Conservation (phyloP, 179 eudicot species). For the Silene noctiflora region DNA sequence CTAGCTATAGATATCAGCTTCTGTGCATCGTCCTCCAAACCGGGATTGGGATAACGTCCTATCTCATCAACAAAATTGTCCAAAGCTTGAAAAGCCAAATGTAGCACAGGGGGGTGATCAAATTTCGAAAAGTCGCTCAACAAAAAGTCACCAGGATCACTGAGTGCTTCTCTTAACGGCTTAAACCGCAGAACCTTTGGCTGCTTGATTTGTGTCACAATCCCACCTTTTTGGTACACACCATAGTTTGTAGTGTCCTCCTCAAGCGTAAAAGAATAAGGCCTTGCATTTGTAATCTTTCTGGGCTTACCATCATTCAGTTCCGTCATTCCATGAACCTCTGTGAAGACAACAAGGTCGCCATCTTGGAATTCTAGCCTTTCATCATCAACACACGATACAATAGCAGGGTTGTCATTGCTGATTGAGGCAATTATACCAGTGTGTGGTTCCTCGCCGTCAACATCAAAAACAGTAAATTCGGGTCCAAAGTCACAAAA, state of each 20-base stretch:
- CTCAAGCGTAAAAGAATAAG: slow-evolving; percentile 75
- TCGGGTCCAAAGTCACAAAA: slow-evolving; percentile 90
- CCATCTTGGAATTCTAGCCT: slow-evolving; percentile 97
- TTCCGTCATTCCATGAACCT: slow-evolving; percentile 86
- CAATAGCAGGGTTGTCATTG: slow-evolving; percentile 77
- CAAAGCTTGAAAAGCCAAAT: no score
- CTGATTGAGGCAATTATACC: slow-evolving; percentile 83
- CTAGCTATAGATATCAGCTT: no score
- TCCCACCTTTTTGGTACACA: no score
- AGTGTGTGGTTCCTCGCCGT: slow-evolving; percentile 78
- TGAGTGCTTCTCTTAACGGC: no score
- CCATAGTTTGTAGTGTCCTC: slow-evolving; percentile 94
- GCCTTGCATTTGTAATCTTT: slow-evolving; percentile 62
- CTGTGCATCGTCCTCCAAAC: no score
- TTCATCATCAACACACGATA: slow-evolving; percentile 89
- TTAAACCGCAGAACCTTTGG: no score
- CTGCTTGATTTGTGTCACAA: no score
- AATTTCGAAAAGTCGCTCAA: no score
- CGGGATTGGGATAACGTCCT: no score
- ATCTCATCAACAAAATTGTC: no score
- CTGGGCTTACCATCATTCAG: slow-evolving; percentile 95
- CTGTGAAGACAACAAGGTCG: slow-evolving; percentile 85
- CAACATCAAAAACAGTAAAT: slow-evolving; percentile 78
- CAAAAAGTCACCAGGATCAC: no score
- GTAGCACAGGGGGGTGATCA: no score